Base-by-base conservation (phyloP, 164 flowering plant species). In the Warburgia ugandensis region DNA sequence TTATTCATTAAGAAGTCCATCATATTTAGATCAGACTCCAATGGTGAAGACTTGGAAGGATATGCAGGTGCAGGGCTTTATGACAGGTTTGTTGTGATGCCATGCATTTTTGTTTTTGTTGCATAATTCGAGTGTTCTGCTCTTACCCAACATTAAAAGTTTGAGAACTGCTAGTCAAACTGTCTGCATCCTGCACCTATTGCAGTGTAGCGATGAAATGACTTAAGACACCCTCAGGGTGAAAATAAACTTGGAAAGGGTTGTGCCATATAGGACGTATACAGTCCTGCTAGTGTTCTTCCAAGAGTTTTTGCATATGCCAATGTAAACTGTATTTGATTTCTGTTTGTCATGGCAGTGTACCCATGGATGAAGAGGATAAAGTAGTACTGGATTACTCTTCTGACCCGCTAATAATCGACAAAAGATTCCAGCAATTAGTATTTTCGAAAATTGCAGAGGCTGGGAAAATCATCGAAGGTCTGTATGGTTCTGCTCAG, bases 1-100 rank as follows among this genome's bases (percentile, higher is more conserved):
- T 40, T 62, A 21, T 68, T 54, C 26, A 62, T 68, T 23, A 60
- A 46, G 51, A 58, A 49, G 33, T 63, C 71, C 36, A 50, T 68
- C 19, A 63, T 68, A 55, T 62, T 68, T 37, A 62, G 71, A 50
- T 62, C 71, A 58, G 71, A 67, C 53, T 67, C 71, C 29, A 67
- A 67, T 46, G 71, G 64, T 11, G 71, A 67, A 38, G 71, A 68
- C 48, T 59, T 63, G 58, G 61, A 67, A 58, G 64, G 67, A 16
- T 62, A 62, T 46, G 63, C 71, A 8, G 71, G 71, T 30, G 71
- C 54, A 14, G 70, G 70, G 50, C 62, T 66, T 40, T 66, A 66
- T 43, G 70, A 66, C 46, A 66, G 65, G 65, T 60, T 39, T 1
- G 36, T 30, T 19, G 19, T 6, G 3, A 29, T 48, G 10, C 23